Base-by-base conservation (phyloP, 2,329 filamentous ascomycete species). In the Colletotrichum somersetense region DNA sequence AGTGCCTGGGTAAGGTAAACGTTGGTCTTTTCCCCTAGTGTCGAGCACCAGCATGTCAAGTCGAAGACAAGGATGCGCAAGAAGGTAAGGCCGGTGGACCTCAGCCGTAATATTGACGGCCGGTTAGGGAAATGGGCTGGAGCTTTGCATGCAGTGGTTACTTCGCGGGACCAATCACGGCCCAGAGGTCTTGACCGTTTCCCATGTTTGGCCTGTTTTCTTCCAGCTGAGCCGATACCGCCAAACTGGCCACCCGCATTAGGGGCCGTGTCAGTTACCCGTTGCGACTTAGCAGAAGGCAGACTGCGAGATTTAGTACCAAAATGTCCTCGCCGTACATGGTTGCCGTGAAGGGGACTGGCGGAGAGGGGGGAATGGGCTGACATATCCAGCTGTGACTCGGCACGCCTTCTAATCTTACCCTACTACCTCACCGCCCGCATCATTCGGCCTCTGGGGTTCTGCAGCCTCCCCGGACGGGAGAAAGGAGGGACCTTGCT, bases 271-370 rank as follows among this genome's bases (percentile, higher is more conserved):
- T 62, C 67, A 52, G 50, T 58, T 65, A 10, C 53, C 62, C 35
- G 38, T 73, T 71, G 56, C n/a, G 71, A 71, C 35, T 57, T 71
- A 71, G 71, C 67, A 61, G 57, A 66, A 73, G 71, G 71, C 66
- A 66, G 67, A 70, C 61, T 71, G 18, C 40, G 58, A 66, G 50
- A 62, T 48, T 71, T 33, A 62, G 23, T 38, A 55, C 44, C 20
- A 48, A 57, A 61, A 53, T 35, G 18, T 35, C 16, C 35, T 48
- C 6, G 46, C 48, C 61, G 53, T 26, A 56, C 55, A 23, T 14
- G 23, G 57, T 66, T 71, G 66, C 62, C 62, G 62, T 71, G 71
- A 66, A 73, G 40, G 55, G 26, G 66, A 73, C 66, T 73, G 67
- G 71, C n/a, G 12, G 56, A 38, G 38, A 71, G 23, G 18, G 40